Percentiles rank a stretch among this genome's conserved stretches.
Evolutionary conservation across 257 asterid genomes (phyloP).

Genomic region (Solanum boliviense): DNA sequence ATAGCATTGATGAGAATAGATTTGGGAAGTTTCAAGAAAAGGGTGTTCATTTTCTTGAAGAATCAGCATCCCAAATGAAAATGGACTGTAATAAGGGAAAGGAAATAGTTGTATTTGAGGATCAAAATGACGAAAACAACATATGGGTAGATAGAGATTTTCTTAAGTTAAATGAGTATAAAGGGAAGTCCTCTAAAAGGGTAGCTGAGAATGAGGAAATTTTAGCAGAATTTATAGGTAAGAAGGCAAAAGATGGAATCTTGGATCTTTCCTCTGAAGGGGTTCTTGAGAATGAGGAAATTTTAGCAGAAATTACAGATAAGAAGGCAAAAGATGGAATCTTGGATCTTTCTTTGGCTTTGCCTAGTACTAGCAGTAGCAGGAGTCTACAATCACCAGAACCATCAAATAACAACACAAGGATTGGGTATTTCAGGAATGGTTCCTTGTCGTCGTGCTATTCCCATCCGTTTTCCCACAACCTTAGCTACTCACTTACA

Average conservation of each 20-base stretch:
- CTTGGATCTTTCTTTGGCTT: slow-evolving; percentile 55
- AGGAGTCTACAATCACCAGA: slow-evolving; percentile 44
- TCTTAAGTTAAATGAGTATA: slow-evolving; percentile 50
- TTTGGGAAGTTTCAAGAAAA: neutral
- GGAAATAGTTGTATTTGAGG: neutral
- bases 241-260: slow-evolving; percentile 70
- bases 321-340: slow-evolving; percentile 73
- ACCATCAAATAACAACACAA: slow-evolving; percentile 57
- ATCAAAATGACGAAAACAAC: neutral
- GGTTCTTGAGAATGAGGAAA: slow-evolving; percentile 29
- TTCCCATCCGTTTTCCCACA: slow-evolving; percentile 70
- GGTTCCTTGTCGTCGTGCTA: slow-evolving; percentile 52
- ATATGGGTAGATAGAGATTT: slow-evolving; percentile 77
- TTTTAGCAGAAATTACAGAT: slow-evolving; percentile 28
- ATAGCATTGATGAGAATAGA: neutral
- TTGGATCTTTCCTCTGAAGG: slow-evolving; percentile 52
- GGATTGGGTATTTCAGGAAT: slow-evolving; percentile 55
- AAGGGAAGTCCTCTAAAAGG: slow-evolving; percentile 48
- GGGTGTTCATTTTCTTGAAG: neutral
- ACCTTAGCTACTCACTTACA: slow-evolving; percentile 84
- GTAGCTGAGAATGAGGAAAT: slow-evolving; percentile 32
- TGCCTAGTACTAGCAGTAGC: slow-evolving; percentile 27
- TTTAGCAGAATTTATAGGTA: slow-evolving; percentile 38
- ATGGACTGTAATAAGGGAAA: neutral
- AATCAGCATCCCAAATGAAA: neutral